These are phyloP conservation scores for Nitzschia sp. DNA, from an alignment of 108 stramenopile species.

Conservation along the genomic window DNA sequence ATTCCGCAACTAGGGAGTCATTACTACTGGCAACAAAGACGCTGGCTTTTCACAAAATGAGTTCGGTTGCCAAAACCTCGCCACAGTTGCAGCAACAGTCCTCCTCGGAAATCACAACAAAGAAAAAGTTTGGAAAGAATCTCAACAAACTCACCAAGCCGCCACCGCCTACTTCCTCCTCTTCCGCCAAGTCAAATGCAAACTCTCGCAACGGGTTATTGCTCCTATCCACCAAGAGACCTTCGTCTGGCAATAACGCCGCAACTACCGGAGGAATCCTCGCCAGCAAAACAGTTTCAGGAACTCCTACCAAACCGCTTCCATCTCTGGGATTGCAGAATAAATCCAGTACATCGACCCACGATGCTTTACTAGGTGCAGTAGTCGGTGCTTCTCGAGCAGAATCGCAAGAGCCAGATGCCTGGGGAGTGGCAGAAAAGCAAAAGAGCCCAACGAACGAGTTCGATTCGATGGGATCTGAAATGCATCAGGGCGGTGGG, in stretches of 20 bases:
- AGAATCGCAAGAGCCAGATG: slow-evolving; percentile 45
- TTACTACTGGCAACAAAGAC: background rate
- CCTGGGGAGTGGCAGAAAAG: slow-evolving; percentile 56
- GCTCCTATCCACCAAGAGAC: slow-evolving; percentile 76
- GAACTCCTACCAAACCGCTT: slow-evolving; percentile 34
- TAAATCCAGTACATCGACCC: slow-evolving; percentile 42
- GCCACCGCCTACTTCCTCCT: slow-evolving; percentile 49
- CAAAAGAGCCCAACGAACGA: slow-evolving; percentile 13
- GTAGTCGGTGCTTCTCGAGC: slow-evolving; percentile 43
- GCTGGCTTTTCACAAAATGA: slow-evolving; percentile 4
- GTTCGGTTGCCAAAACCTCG: slow-evolving; percentile 14
- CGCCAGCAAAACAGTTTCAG: slow-evolving; percentile 38
- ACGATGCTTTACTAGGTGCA: slow-evolving; percentile 50
- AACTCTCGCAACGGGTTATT: slow-evolving; percentile 69
- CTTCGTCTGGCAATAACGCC: slow-evolving; percentile 27
- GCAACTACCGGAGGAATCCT: slow-evolving; percentile 36
- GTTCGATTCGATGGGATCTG: background rate
- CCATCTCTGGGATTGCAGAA: slow-evolving; percentile 35
- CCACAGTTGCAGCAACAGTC: slow-evolving; percentile 17
- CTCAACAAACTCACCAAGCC: slow-evolving; percentile 81
- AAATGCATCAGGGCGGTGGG: background rate
- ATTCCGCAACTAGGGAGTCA: too few relatives aligned
- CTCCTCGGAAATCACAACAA: slow-evolving; percentile 35
- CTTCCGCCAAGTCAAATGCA: slow-evolving; percentile 23
- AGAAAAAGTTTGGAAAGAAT: slow-evolving; percentile 89